phyloP scores from a whole-genome alignment of 2,329 filamentous ascomycete species.

The Fusarium chlamydosporum region DNA sequence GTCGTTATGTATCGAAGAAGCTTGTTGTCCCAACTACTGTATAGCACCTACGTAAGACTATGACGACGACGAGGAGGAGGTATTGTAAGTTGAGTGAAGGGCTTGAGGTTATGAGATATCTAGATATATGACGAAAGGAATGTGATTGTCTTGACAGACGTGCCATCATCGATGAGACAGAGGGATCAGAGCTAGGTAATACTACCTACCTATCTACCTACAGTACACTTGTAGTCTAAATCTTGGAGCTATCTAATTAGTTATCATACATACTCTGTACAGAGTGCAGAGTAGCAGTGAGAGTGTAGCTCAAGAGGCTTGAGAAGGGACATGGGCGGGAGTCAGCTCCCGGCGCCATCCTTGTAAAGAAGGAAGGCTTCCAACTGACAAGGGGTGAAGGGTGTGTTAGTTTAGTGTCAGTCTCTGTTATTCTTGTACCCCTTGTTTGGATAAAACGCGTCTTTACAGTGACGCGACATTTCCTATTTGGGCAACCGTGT shows the following conservation, averaged over 20 bases:
- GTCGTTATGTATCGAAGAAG: constrained; percentile 23
- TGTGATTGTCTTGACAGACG: constrained; percentile 44
- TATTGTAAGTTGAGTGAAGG: constrained; percentile 20
- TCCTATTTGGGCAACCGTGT: constrained; percentile 50
- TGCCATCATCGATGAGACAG: constrained; percentile 41
- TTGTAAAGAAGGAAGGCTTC: constrained; percentile 34
- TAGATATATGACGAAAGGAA: constrained; percentile 40
- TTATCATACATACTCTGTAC: not conserved
- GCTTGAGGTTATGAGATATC: not conserved
- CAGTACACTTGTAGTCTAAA: not conserved
- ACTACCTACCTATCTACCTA: too few species aligned
- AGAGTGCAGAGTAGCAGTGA: not conserved
- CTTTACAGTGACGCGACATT: constrained; percentile 52
- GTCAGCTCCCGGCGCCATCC: constrained; percentile 46
- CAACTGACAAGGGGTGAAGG: constrained; percentile 31
- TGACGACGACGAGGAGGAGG: constrained; percentile 15
- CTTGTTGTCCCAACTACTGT: constrained; percentile 35
- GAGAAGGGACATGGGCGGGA: constrained; percentile 41
- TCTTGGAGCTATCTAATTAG: not conserved
- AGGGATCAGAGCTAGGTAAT: constrained; percentile 31
- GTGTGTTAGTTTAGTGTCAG: constrained; percentile 27
- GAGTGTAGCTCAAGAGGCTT: constrained; percentile 22
- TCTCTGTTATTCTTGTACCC: constrained; percentile 37
- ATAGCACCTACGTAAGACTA: constrained; percentile 7
- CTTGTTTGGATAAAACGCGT: constrained; percentile 53